Evolutionary conservation across 805 yeast genomes (phyloP).

Genomic region (Kodamaea kaohsiungensis): DNA sequence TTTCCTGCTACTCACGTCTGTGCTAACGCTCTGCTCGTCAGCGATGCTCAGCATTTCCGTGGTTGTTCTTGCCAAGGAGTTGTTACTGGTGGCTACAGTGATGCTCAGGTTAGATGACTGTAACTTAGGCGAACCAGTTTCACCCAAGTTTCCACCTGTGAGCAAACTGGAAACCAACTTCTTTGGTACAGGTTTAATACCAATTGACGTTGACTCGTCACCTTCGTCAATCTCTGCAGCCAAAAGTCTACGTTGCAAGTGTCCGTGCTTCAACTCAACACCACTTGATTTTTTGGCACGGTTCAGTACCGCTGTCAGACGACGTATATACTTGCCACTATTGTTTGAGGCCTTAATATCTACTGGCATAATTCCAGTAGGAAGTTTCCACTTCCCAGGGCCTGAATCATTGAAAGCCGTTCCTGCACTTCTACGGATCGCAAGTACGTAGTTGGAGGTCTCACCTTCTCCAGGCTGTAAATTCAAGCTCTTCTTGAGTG

Average conservation of each 20-base stretch:
- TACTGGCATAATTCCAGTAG: constrained; percentile 54
- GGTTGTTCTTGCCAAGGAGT: constrained; percentile 33
- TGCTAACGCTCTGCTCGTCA: constrained; percentile 21
- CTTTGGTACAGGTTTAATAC: constrained; percentile 8
- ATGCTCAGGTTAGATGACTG: constrained; percentile 18
- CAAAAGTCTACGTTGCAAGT: constrained; percentile 61
- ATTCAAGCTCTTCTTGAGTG: constrained; percentile 35
- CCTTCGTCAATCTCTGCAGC: constrained; percentile 77
- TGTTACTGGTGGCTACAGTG: constrained; percentile 14
- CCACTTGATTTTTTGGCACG: constrained; percentile 39
- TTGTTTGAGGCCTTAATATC: constrained; percentile 20
- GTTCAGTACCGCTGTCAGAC: constrained; percentile 18
- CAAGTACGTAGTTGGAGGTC: constrained; percentile 49
- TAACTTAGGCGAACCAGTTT: constrained; percentile 7
- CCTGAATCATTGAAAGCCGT: constrained; percentile 50
- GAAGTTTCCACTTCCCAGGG: constrained; percentile 51
- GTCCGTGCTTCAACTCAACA: constrained; percentile 62
- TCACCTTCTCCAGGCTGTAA: constrained; percentile 52
- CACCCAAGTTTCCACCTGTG: neutral
- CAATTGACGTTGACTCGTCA: constrained; percentile 30
- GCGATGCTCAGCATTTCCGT: constrained; percentile 26
- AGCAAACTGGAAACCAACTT: neutral
- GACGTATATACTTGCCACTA: constrained; percentile 28
- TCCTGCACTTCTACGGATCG: constrained; percentile 45
- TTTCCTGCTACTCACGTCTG: constrained; percentile 19